A percentile compares a stretch with the other conserved stretches of the same genome.
Conservation (phyloP, 306 rosid genomes). For the Lathyrus tuberosus region DNA sequence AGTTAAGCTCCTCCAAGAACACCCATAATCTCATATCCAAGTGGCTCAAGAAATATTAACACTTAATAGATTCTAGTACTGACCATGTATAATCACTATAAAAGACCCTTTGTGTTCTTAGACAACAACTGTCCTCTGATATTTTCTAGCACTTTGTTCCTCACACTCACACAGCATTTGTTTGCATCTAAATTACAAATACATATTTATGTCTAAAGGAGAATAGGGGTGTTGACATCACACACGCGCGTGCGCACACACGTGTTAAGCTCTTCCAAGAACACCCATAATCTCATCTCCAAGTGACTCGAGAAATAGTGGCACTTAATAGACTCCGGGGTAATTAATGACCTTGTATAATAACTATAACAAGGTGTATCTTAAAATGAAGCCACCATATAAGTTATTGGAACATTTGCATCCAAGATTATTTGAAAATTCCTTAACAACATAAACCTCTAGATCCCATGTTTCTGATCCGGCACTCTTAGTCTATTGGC, state of each 20-base stretch:
- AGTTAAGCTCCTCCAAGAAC: constrained; percentile 17
- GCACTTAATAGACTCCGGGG: no score
- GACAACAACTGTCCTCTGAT: constrained; percentile 24
- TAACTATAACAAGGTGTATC: no score
- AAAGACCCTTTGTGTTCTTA: constrained; percentile 43
- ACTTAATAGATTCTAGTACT: constrained; percentile 3
- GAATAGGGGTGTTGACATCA: constrained; percentile 31
- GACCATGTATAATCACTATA: constrained; percentile 27
- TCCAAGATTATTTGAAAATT: no score
- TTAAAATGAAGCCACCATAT: no score
- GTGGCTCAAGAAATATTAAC: constrained; percentile 25
- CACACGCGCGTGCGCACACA: no score
- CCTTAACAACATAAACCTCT: constrained; percentile 25
- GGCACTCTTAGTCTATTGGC: constrained; percentile 23
- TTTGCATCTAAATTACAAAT: constrained; percentile 27
- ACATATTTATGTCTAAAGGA: constrained; percentile 28
- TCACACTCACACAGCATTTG: constrained; percentile 21
- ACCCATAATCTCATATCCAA: constrained; percentile 26
- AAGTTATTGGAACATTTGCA: no score
- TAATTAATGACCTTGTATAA: no score
- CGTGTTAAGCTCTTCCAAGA: no score
- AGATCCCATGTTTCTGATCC: constrained; percentile 20
- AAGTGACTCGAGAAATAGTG: no score
- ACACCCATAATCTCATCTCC: no score
- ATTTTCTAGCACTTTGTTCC: constrained; percentile 15